phyloP scores from a whole-genome alignment of 1,284 basidiomycete species.

The Rhodotorula sp. region DNA sequence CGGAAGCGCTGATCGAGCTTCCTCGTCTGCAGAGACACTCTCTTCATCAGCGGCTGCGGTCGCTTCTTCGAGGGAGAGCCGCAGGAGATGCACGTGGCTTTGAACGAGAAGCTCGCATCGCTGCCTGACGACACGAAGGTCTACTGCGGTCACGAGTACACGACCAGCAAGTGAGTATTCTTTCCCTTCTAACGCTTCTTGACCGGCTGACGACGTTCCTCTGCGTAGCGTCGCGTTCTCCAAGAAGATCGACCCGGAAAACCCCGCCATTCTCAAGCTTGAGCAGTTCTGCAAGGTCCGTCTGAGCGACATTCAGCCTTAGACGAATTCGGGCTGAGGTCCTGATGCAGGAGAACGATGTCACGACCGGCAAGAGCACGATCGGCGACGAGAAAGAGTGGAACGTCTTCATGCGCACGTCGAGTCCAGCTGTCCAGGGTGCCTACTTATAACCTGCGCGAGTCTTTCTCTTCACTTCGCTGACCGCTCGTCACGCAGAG shows the following conservation, averaged over 20 bases:
- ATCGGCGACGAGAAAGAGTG: conserved; percentile 80
- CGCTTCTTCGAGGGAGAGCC: conserved; percentile 93
- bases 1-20: not conserved
- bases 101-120: conserved; percentile 63
- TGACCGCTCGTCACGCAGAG: conserved; percentile 4
- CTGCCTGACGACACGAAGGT: conserved; percentile 79
- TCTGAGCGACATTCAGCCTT: too few relatives aligned
- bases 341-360: conserved; percentile 50
- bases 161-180: conserved; percentile 49
- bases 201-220: too few relatives aligned
- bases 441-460: not conserved
- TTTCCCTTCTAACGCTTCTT: too few relatives aligned
- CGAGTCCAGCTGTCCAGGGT: conserved; percentile 29
- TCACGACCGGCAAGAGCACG: conserved; percentile 73
- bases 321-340: not conserved
- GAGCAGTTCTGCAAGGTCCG: conserved; percentile 54
- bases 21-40: conserved; percentile 64
- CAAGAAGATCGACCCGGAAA: conserved; percentile 62
- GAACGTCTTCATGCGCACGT: conserved; percentile 74
- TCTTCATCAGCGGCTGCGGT: conserved; percentile 93
- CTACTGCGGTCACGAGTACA: conserved; percentile 93
- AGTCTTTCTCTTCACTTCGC: not conserved
- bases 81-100: conserved; percentile 76
- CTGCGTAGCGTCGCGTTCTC: conserved; percentile 46
- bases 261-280: conserved; percentile 60